Evolutionary conservation across 2,329 filamentous ascomycete genomes (phyloP).

Genomic region (Blastomyces parvus): DNA sequence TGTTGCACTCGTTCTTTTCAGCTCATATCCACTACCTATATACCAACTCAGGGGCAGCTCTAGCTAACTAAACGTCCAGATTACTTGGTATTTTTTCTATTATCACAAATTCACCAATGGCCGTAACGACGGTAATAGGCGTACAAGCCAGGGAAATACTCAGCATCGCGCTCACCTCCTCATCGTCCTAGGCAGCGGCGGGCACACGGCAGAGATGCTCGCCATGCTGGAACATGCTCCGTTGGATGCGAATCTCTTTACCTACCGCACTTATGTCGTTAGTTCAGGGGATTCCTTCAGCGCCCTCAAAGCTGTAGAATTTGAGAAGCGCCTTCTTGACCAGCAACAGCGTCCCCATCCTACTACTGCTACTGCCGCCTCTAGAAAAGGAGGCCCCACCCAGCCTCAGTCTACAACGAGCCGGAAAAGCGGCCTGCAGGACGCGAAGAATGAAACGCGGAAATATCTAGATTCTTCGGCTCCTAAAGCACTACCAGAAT

Average conservation of each 20-base stretch:
- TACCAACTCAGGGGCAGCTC: background rate
- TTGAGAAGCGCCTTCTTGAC: slow-evolving; percentile 43
- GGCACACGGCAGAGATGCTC: slow-evolving; percentile 92
- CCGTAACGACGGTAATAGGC: background rate
- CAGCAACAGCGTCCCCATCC: background rate
- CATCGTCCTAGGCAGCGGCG: slow-evolving; percentile 81
- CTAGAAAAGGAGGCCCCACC: background rate
- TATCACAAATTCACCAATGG: background rate
- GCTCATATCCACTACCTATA: background rate
- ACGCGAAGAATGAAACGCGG: background rate
- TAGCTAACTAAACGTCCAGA: background rate
- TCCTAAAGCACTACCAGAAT: slow-evolving; percentile 19
- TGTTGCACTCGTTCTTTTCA: background rate
- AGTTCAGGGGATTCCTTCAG: slow-evolving; percentile 69
- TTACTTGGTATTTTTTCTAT: background rate
- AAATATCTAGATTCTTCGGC: slow-evolving; percentile 26
- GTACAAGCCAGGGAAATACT: background rate
- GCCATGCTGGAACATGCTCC: slow-evolving; percentile 61
- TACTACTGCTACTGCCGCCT: background rate
- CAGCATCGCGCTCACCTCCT: slow-evolving; percentile 51
- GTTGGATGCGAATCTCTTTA: slow-evolving; percentile 40
- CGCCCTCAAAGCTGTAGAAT: slow-evolving; percentile 51
- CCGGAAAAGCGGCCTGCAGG: background rate
- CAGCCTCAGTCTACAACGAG: background rate
- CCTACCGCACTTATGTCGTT: slow-evolving; percentile 70